Percentiles rank a stretch among this genome's conserved stretches.
Conservation (phyloP, 345 rosid species). For the Limnanthes douglasii region DNA sequence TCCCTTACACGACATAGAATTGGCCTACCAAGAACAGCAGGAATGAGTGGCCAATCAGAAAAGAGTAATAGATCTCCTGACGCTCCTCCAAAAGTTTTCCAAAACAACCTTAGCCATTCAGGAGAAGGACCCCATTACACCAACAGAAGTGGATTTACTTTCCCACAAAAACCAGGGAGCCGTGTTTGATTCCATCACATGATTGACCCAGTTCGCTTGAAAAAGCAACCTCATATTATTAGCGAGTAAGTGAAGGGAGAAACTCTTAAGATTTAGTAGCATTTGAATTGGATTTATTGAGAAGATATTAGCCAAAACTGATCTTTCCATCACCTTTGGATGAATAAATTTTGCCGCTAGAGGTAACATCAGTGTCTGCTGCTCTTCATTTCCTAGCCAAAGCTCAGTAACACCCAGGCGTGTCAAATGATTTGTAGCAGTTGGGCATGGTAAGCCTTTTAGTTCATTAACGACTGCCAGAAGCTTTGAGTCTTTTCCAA, state of each 20-base stretch:
- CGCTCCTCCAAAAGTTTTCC: conserved; percentile 63
- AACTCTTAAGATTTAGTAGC: conserved; percentile 42
- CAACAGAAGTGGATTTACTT: conserved; percentile 34
- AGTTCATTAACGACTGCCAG: conserved; percentile 41
- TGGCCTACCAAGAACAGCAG: conserved; percentile 89
- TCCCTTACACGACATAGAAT: conserved; percentile 76
- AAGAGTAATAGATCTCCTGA: conserved; percentile 52
- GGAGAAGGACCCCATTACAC: conserved; percentile 74
- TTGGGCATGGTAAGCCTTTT: conserved; percentile 76
- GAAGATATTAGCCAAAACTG: conserved; percentile 45
- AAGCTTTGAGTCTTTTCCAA: conserved; percentile 31
- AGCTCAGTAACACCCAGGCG: conserved; percentile 58
- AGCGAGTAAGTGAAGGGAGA: conserved; percentile 61
- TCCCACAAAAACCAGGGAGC: conserved; percentile 95
- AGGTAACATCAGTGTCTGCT: conserved; percentile 61
- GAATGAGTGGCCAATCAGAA: conserved; percentile 87
- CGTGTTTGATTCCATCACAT: conserved; percentile 39
- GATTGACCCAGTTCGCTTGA: conserved; percentile 66
- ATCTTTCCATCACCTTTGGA: conserved; percentile 60
- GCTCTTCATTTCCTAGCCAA: conserved; percentile 82
- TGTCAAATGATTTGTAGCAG: conserved; percentile 54
- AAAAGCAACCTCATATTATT: conserved; percentile 61
- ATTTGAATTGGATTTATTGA: conserved; percentile 33
- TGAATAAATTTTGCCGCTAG: conserved; percentile 68
- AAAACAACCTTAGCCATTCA: conserved; percentile 77